Evolutionary conservation across 176 grass and related monocot species (phyloP), one percentile per base, ranked within the genome.

Genomic region (Triticum monococcum): DNA sequence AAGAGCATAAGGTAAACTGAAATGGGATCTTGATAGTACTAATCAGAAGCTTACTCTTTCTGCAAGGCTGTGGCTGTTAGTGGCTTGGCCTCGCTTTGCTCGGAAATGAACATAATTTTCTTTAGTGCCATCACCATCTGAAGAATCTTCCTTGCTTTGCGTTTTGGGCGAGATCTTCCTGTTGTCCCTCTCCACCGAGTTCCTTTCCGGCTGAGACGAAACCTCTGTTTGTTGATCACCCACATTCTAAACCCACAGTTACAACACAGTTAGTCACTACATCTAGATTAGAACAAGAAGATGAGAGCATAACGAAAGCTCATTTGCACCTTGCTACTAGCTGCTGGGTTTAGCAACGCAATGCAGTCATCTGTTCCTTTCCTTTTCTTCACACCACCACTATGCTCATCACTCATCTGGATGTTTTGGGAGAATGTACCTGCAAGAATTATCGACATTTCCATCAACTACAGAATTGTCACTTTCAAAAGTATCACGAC

Each of bases 21-120:
- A 85, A 35, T 37, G 35, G 59, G 73, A 68, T 4, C 13, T 81
- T 20, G 16, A 45, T 65, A 36, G 37, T 64, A 46, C 40, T 83
- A 81, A 69, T 45, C 46, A 50, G 82, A 89, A 79, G 69, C 66
- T 70, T 90, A 97, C 97, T 93, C 97, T 93, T 91, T 97, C 97
- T 25, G 94, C 97, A 91, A 99, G 97, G 89, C 94, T 99, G 88
- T 99, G 97, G 64, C 92, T 99, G 63, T 99, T 99, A 71, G 94
- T 97, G 25, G 97, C 94, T 84, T 99, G 92, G 62, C 92, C 97
- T 79, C 92, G 79, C 89, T 99, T 99, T 81, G 97, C 94, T 81
- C 97, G 82, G 65, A 99, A 4, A 95, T 97, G 94, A 91, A 91
- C 87, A 86, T 89, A 94, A 83, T 97, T 93, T 78, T 97, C 93